Evolutionary conservation across 1,284 basidiomycete species (phyloP).

Genomic region (Mycena citricolor): DNA sequence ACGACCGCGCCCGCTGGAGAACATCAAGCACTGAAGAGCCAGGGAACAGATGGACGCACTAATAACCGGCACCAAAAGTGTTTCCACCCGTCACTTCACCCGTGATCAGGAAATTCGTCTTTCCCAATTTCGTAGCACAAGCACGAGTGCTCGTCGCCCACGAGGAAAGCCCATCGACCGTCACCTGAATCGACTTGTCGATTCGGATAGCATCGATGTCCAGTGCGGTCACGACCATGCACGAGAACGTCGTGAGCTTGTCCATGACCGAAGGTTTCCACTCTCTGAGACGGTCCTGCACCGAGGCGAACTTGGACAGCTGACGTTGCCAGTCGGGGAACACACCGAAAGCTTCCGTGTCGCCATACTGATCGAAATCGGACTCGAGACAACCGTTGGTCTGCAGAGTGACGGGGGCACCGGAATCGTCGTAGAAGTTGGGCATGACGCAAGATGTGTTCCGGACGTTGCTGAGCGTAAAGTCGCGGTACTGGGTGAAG

Average conservation of each 20-base stretch:
- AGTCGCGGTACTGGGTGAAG: slow-evolving; percentile 82
- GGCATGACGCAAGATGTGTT: slow-evolving; percentile 77
- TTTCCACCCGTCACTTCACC: slow-evolving; percentile 94
- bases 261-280: slow-evolving; percentile 79
- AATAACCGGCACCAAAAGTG: slow-evolving; percentile 83
- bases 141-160: slow-evolving; percentile 75
- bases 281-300: slow-evolving; percentile 90
- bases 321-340: slow-evolving; percentile 94
- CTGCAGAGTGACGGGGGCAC: slow-evolving; percentile 56
- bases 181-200: slow-evolving; percentile 91
- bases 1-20: slow-evolving; percentile 76
- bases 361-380: slow-evolving; percentile 91
- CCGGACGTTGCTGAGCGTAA: slow-evolving; percentile 65
- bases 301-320: slow-evolving; percentile 89
- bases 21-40: neutral
- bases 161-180: slow-evolving; percentile 72
- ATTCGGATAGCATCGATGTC: slow-evolving; percentile 92
- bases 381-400: slow-evolving; percentile 72
- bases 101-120: slow-evolving; percentile 85
- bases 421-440: slow-evolving; percentile 77
- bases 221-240: slow-evolving; percentile 81
- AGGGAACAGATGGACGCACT: slow-evolving; percentile 47
- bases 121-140: slow-evolving; percentile 71
- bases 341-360: slow-evolving; percentile 95
- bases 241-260: slow-evolving; percentile 76